phyloP scores from a whole-genome alignment of 2,329 filamentous ascomycete species.

The Aspergillus pseudonomiae region DNA sequence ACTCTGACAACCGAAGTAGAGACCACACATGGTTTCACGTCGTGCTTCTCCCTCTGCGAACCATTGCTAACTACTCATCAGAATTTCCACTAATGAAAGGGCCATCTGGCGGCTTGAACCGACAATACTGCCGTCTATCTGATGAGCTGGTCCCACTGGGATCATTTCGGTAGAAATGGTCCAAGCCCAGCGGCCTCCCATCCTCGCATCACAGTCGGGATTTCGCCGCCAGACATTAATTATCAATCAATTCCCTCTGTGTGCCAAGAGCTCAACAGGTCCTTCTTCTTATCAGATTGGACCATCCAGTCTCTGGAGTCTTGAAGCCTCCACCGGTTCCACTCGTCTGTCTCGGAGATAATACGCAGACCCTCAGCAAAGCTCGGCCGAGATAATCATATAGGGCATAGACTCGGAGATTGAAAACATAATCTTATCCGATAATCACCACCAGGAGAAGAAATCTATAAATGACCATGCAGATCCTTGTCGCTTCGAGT shows the following conservation, averaged over 20 bases:
- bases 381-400: not conserved
- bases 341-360: not conserved
- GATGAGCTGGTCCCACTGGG: not conserved
- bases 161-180: not conserved
- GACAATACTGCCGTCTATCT: not conserved
- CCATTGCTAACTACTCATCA: not conserved
- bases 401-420: not conserved
- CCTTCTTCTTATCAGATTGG: not conserved
- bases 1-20: too few relatives aligned
- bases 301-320: too few relatives aligned
- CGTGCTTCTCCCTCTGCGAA: not conserved
- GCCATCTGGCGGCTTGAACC: not conserved
- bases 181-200: not conserved
- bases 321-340: not conserved
- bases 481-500: not conserved
- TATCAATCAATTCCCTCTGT: not conserved
- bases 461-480: not conserved
- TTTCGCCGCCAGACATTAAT: not conserved
- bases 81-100: not conserved
- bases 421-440: conserved; percentile 1
- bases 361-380: not conserved
- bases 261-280: not conserved
- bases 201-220: not conserved
- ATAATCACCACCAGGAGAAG: not conserved
- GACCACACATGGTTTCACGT: not conserved